Evolutionary conservation across 129 eudicot species (phyloP), one percentile per base, ranked within the genome.

Genomic region (Flaveria linearis): DNA sequence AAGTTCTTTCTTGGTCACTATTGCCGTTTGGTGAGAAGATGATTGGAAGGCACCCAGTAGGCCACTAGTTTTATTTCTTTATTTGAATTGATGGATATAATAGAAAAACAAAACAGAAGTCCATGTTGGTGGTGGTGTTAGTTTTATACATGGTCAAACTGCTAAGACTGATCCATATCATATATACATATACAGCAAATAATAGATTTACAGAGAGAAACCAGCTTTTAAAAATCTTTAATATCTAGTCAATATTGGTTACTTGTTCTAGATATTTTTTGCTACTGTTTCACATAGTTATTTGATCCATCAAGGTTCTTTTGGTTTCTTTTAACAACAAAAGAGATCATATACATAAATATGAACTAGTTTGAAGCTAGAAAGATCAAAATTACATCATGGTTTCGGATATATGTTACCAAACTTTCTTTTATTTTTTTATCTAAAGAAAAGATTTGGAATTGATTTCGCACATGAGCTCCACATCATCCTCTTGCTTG

Each of bases 111-210:
- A 66, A 66, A 80, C 70, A 55, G 50, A 70, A 73, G 84, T 80
- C 84, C 74, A 73, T 73, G 84, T 73, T 56, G 79, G 79, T 73
- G 79, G 75, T 53, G 69, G 68, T 61, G 33, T 53, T 71, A 55
- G 2, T 63, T 16, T 51, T 72, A 22, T 69, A 49, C 65, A 79
- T 36, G 68, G 78, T 79, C 73, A 79, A 72, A 6, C 15, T 1
- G 58, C 41, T 52, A 64, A 50, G 58, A 51, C 71, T 23, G 41
- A 30, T 70, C 50, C 53, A 77, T 55, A 41, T 53, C 57, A 45
- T 43, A 10, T 22, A 73, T 36, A 9, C 8, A 58, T 26, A 70
- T 16, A 50, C 22, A 47, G 33, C 10, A 43, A 9, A 45, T 11
- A 45, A 7, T 47, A 28, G 12, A 30, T 18, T 50, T 64, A 46